Percentiles rank a stretch among this genome's conserved stretches.
These are phyloP conservation scores for Globisporangium cylindrosporum DNA, from an alignment of 352 stramenopile species.

Conservation along the genomic window DNA sequence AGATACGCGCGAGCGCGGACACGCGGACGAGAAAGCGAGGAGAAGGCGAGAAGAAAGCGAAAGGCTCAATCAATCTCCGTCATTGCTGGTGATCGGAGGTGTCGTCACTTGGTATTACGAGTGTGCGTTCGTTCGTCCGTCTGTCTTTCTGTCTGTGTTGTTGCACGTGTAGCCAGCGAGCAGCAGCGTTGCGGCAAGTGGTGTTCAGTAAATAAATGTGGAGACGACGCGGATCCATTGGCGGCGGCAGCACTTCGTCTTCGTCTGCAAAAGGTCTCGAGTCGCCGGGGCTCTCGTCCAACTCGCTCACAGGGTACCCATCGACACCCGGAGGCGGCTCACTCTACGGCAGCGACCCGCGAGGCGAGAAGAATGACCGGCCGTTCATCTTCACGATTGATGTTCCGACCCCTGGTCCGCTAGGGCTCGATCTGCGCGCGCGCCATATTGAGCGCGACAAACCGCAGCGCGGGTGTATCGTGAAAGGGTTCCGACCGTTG, in stretches of 20 bases:
- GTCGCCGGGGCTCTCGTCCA: slow-evolving; percentile 20
- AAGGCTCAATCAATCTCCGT: neutral
- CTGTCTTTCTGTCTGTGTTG: neutral
- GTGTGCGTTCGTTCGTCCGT: neutral
- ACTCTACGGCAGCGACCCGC: slow-evolving; percentile 51
- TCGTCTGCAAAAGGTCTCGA: slow-evolving; percentile 17
- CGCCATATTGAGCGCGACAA: slow-evolving; percentile 73
- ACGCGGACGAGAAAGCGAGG: neutral
- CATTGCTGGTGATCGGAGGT: no score
- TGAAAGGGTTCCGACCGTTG: slow-evolving; percentile 76
- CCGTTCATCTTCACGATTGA: slow-evolving; percentile 73
- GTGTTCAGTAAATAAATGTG: slow-evolving; percentile 33
- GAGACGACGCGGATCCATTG: slow-evolving; percentile 49
- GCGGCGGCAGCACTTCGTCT: slow-evolving; percentile 27
- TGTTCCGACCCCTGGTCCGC: slow-evolving; percentile 59
- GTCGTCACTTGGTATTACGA: no score
- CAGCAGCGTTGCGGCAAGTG: neutral
- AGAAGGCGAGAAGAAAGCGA: neutral
- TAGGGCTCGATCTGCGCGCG: slow-evolving; percentile 71
- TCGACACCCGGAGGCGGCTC: slow-evolving; percentile 26
- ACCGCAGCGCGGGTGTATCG: slow-evolving; percentile 67
- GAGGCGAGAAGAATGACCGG: slow-evolving; percentile 36
- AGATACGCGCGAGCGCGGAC: slow-evolving; percentile 7
- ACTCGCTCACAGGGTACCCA: slow-evolving; percentile 38
- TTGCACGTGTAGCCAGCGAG: neutral